Base-by-base conservation (phyloP, 176 grass and related monocot species). In the Aegilops tauschii region DNA sequence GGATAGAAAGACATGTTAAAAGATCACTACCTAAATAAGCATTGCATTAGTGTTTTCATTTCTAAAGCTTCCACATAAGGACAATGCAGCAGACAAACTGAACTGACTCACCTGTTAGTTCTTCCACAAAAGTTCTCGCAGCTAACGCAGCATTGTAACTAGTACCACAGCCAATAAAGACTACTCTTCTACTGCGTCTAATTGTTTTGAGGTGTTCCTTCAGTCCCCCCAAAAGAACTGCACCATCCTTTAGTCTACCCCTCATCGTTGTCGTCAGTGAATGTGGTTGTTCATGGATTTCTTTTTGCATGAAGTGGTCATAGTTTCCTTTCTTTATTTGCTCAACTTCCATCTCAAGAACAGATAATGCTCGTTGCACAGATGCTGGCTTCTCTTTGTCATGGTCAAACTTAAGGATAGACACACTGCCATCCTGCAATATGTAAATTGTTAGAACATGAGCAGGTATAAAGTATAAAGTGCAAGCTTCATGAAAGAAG, bases 241-340 rank as follows among this genome's bases (percentile, higher is more conserved):
- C 92, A 63, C 88, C 86, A 56, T 92, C 92, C 84, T 96, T 98
- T 27, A 96, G 82, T 78, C 93, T 98, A 78, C 96, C 96, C 82
- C 96, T 89, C 96, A 98, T 98, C 34, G 96, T 95, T 84, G 93
- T 98, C 56, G 88, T 96, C 69, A 98, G 77, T 14, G 96, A 98
- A 84, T 96, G 86, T 76, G 91, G 93, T n/a, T 98, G 96, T 84
- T 98, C 96, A 77, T 98, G 88, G 47, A 98, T 98, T 88, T 98
- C 96, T 83, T 98, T 98, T 85, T 98, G 91, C 96, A 98, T 98
- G 58, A 94, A 98, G 66, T 98, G 91, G 54, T 98, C 93, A 84
- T 94, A 98, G 64, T 86, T 86, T 86, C 96, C 96, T 81, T 96
- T 98, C 86, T 96, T 98, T 89, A 98, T 98, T 89, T 98, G 96